Percentiles rank a stretch among this genome's conserved stretches.
Conservation (phyloP, 257 asterid species). For the Solanum peruvianum region DNA sequence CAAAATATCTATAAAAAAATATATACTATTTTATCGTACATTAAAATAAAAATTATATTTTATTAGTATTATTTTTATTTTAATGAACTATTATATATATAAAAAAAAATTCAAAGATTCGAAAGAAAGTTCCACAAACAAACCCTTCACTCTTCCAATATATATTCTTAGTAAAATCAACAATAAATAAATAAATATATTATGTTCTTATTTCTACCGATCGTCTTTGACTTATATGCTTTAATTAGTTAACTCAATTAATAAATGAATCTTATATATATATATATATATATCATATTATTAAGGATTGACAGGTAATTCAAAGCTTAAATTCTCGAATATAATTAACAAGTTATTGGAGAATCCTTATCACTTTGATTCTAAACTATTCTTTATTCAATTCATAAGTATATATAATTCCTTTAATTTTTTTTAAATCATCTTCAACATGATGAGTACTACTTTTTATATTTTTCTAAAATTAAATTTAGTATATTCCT, state of each 20-base stretch:
- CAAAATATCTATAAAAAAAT: too few relatives aligned
- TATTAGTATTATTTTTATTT: too few relatives aligned
- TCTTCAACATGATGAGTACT: background rate
- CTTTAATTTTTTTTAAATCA: background rate
- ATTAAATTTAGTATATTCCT: background rate
- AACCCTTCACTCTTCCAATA: background rate
- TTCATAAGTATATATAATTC: background rate
- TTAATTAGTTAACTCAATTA: background rate
- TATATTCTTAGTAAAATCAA: background rate
- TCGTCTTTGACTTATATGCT: background rate
- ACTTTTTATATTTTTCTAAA: background rate
- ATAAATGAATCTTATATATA: background rate
- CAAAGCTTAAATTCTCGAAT: background rate
- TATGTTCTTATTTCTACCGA: background rate
- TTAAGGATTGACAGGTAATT: background rate
- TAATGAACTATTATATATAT: background rate
- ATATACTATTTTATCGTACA: too few relatives aligned
- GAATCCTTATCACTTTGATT: background rate
- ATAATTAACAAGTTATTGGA: background rate
- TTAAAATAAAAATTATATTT: too few relatives aligned
- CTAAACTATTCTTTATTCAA: background rate
- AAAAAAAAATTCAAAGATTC: too few relatives aligned
- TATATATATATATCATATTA: background rate
- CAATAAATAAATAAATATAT: too few relatives aligned
- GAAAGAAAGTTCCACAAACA: background rate